phyloP scores from a whole-genome alignment of 768 basidiomycete genomes.

The Psilocybe subaeruginosa region DNA sequence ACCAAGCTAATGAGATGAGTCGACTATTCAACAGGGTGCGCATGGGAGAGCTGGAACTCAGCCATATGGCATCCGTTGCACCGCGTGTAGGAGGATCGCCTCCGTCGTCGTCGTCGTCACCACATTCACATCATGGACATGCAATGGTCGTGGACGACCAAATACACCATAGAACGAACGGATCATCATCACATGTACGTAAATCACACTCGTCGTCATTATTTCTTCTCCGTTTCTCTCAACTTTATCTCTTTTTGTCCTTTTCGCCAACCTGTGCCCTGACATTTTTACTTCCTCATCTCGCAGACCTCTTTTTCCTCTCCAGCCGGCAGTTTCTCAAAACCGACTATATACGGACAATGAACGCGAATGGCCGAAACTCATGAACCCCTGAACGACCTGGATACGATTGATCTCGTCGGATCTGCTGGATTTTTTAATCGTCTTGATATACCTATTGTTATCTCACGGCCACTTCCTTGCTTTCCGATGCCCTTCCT shows the following conservation, averaged over 20 bases:
- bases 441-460: conserved; percentile 1
- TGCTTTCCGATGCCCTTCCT: background rate
- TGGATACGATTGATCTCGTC: background rate
- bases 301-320: conserved; percentile 17
- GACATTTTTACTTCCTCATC: conserved; percentile 2
- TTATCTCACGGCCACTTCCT: background rate
- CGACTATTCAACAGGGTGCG: conserved; percentile 46
- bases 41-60: conserved; percentile 46
- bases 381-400: background rate
- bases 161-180: conserved; percentile 18
- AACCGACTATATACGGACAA: conserved; percentile 29
- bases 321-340: conserved; percentile 23
- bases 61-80: conserved; percentile 48
- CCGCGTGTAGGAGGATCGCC: conserved; percentile 35
- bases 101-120: conserved; percentile 21
- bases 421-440: conserved; percentile 2
- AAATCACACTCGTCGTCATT: background rate
- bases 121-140: conserved; percentile 22
- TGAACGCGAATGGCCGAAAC: conserved; percentile 11
- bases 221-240: background rate
- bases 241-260: background rate
- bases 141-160: conserved; percentile 34
- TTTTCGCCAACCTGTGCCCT: background rate
- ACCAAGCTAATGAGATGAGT: conserved; percentile 74
- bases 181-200: conserved; percentile 26